Base-by-base conservation (phyloP, 768 basidiomycete species). In the Kwoniella sp. region DNA sequence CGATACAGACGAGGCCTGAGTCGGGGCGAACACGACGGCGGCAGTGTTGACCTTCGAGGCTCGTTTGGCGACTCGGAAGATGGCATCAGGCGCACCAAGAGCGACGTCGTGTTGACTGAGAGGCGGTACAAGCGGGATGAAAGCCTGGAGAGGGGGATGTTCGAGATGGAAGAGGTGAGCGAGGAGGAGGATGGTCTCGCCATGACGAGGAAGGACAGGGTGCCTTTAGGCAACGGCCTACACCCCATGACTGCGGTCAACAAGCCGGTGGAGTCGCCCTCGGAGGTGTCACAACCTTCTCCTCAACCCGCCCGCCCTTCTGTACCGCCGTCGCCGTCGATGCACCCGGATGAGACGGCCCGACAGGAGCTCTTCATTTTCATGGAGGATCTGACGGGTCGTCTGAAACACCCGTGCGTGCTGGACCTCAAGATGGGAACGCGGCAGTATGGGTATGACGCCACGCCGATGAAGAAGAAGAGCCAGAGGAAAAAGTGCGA, bases 351-450 rank as follows among this genome's bases (percentile, higher is more conserved):
- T 14, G 62, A 62, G 5, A 77, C 86, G 40, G 84, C 89, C 6
- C 83, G 93, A 11, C 92, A 95, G 74, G 91, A 95, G 69, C 87
- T 96, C 71, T 99, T 98, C 70, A 95, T 99, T 64, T 81, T 98
- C 62, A 95, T 99, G 91, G 95, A 99, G 75, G 95, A 99, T 69
- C 78, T 99, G 41, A 99, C 95, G 2, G 95, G 95, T 22, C 79
- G 87, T 28, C 75, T 95, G 67, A 92, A 87, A 75, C 82, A 81
- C 43, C 88, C 95, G 8, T 99, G 95, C 67, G 93, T 99, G 34
- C 82, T 98, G 66, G 95, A 99, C 75, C 78, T 99, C 64, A 99
- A 99, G 79, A 98, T 98, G 95, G 95, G 95, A n/a, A 96, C 92
- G 26, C 80, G 95, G 28, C 95, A 99, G 76, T 96, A 98, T 75